Evolutionary conservation across 495 filamentous ascomycete genomes (phyloP).

Genomic region (Glonium stellatum): DNA sequence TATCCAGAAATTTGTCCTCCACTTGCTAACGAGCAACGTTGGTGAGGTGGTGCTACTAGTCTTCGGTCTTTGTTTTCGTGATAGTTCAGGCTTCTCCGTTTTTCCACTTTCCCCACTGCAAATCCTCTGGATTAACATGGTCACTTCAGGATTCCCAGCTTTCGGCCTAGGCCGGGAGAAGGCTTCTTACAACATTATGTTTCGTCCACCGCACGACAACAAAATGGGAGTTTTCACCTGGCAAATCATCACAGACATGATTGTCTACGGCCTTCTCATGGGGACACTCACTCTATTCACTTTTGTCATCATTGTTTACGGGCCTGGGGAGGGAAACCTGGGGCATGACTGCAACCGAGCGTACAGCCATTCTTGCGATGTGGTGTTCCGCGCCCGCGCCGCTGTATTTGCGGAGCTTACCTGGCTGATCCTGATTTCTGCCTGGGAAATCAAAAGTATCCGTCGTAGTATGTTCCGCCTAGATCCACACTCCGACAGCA

Average conservation of each 20-base stretch:
- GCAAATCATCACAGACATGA: constrained; percentile 53
- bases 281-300: constrained; percentile 55
- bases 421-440: constrained; percentile 55
- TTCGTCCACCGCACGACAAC: constrained; percentile 58
- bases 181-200: constrained; percentile 58
- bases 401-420: constrained; percentile 67
- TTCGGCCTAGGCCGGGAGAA: constrained; percentile 62
- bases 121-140: constrained; percentile 68
- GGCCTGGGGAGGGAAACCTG: constrained; percentile 50
- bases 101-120: constrained; percentile 68
- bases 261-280: constrained; percentile 63
- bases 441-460: constrained; percentile 36
- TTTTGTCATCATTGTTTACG: constrained; percentile 62
- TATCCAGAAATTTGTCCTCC: constrained; percentile 71
- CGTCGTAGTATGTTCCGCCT: constrained; percentile 12
- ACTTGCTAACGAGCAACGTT: constrained; percentile 58
- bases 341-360: constrained; percentile 55
- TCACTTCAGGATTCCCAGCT: constrained; percentile 64
- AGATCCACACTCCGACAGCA: constrained; percentile 1
- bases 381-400: constrained; percentile 58
- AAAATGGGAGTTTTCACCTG: constrained; percentile 58
- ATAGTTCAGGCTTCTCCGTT: constrained; percentile 52
- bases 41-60: constrained; percentile 64
- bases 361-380: constrained; percentile 34
- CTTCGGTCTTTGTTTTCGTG: constrained; percentile 60